A percentile compares a stretch with the other conserved stretches of the same genome.
Conservation (phyloP, 352 stramenopile species). For the Pythium rishiriense region DNA sequence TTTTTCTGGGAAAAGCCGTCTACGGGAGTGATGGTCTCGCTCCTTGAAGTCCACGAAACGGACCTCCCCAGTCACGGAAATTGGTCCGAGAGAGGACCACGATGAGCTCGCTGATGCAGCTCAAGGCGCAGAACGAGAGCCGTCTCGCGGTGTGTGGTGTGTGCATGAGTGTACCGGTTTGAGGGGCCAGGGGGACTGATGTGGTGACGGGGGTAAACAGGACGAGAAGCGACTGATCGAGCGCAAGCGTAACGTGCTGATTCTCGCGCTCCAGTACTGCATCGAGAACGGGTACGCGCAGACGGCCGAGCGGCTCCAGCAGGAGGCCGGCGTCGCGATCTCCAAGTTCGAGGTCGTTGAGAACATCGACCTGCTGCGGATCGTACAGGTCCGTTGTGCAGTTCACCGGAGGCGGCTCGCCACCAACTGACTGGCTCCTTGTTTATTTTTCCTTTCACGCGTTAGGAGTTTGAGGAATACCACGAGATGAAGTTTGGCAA, state of each 20-base stretch:
- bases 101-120: slow-evolving; percentile 82
- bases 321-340: slow-evolving; percentile 80
- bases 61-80: no score
- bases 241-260: slow-evolving; percentile 81
- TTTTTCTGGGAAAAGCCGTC: neutral
- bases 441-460: no score
- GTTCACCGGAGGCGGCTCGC: neutral
- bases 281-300: slow-evolving; percentile 84
- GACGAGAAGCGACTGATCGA: slow-evolving; percentile 89
- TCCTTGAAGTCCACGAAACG: no score
- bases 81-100: neutral
- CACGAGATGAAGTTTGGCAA: slow-evolving; percentile 92
- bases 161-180: no score
- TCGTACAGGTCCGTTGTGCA: slow-evolving; percentile 58
- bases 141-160: slow-evolving; percentile 45
- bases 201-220: no score
- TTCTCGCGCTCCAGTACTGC: slow-evolving; percentile 86
- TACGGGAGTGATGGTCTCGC: slow-evolving; percentile 6
- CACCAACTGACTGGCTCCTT: neutral
- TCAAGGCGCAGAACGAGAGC: slow-evolving; percentile 84
- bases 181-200: no score
- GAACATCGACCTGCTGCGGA: slow-evolving; percentile 89
- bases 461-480: slow-evolving; percentile 91
- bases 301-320: slow-evolving; percentile 84
- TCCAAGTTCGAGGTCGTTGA: slow-evolving; percentile 92